Evolutionary conservation across 176 grass and related monocot genomes (phyloP).

Genomic region (Bothriochloa decipiens): DNA sequence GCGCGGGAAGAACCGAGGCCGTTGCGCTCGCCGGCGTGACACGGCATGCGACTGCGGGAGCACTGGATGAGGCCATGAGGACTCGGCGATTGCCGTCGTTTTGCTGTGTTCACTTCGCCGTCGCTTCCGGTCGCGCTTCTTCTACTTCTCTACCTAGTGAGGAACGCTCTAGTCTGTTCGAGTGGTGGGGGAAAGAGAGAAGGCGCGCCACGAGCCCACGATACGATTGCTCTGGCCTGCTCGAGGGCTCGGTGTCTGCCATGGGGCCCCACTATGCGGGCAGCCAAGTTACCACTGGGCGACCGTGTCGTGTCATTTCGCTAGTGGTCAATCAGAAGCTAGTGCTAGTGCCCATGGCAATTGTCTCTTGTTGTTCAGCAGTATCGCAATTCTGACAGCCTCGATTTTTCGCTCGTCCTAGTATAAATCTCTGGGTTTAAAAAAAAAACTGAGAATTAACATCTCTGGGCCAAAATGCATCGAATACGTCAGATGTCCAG

Average conservation of each 20-base stretch:
- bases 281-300: not conserved
- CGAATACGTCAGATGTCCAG: constrained; percentile 16
- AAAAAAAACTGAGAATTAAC: not conserved
- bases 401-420: not conserved
- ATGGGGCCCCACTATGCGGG: not conserved
- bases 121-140: not conserved
- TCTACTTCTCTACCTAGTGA: too few species aligned
- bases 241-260: not conserved
- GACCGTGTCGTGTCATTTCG: not conserved
- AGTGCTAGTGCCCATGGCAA: not conserved
- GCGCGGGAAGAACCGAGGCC: constrained; percentile 6
- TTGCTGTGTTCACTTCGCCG: not conserved
- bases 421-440: not conserved
- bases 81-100: not conserved
- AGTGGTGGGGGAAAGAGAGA: constrained; percentile 26
- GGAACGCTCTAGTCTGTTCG: not conserved
- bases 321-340: not conserved
- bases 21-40: constrained; percentile 8
- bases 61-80: constrained; percentile 31
- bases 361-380: not conserved
- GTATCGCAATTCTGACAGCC: not conserved
- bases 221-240: not conserved
- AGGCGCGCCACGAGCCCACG: constrained; percentile 33
- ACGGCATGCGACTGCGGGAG: constrained; percentile 29
- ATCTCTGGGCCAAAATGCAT: constrained; percentile 15